Conservation (phyloP, 306 rosid genomes). For the Acacia crassicarpa region DNA sequence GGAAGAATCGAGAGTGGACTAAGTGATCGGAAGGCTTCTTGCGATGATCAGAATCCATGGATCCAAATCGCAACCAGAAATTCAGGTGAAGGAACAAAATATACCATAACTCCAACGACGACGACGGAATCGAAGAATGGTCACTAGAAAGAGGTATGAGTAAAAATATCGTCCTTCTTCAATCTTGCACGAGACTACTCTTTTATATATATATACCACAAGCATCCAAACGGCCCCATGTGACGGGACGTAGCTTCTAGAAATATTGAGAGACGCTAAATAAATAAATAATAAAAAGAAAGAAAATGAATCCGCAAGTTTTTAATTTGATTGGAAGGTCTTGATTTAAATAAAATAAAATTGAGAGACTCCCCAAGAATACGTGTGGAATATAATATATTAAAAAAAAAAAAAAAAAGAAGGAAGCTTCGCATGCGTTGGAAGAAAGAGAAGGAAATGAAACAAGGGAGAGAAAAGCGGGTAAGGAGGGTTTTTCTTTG, state of each 20-base stretch:
- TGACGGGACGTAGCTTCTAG: conserved; percentile 61
- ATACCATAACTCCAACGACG: conserved; percentile 59
- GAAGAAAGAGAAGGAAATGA: background rate
- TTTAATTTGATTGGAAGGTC: no score
- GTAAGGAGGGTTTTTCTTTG: background rate
- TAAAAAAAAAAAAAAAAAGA: no score
- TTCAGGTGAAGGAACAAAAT: background rate
- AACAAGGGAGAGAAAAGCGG: background rate
- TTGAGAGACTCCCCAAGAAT: no score
- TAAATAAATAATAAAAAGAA: no score
- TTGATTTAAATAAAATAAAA: no score
- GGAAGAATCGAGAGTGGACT: conserved; percentile 59
- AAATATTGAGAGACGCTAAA: conserved; percentile 26
- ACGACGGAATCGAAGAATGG: background rate
- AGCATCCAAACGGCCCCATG: background rate
- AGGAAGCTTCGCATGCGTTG: background rate
- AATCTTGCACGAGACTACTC: conserved; percentile 28
- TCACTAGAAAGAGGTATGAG: background rate
- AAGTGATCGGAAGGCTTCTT: conserved; percentile 35
- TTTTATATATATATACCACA: conserved; percentile 38
- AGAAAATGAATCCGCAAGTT: no score
- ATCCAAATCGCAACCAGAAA: conserved; percentile 6
- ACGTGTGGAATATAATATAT: no score
- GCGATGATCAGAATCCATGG: conserved; percentile 64
- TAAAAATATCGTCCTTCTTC: conserved; percentile 4